Conservation (phyloP, 2,329 filamentous ascomycete species). For the Botrytis paeoniae region DNA sequence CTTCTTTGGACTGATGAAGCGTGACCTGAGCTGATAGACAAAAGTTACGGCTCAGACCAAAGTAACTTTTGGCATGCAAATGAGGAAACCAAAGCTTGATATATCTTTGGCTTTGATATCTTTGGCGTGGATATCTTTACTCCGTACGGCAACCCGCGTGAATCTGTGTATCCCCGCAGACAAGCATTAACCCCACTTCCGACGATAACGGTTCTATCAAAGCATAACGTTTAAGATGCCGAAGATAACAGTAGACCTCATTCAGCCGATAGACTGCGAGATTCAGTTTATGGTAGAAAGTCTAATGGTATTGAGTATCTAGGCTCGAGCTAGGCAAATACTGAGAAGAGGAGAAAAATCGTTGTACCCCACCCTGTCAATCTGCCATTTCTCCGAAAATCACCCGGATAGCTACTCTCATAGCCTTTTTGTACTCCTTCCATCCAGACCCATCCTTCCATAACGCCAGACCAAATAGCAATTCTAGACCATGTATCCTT, state of each 20-base stretch:
- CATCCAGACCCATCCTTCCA: not conserved
- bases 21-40: not conserved
- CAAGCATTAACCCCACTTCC: constrained; percentile 6
- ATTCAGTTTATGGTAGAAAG: not conserved
- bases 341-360: not conserved
- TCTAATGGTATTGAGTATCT: not conserved
- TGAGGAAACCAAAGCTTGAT: not conserved
- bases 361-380: not conserved
- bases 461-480: not conserved
- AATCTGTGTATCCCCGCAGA: not conserved
- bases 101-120: not conserved
- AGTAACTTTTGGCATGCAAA: not conserved
- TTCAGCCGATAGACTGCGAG: not conserved
- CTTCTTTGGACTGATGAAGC: not conserved
- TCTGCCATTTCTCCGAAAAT: not conserved
- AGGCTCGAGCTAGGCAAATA: not conserved
- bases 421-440: not conserved
- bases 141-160: not conserved
- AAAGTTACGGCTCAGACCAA: not conserved
- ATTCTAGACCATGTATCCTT: not conserved
- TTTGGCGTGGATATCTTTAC: constrained; percentile 3
- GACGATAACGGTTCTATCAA: constrained; percentile 8
- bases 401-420: not conserved
- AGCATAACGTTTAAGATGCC: not conserved
- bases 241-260: not conserved